Base-by-base conservation (phyloP, 106 monocot species). In the Iris macrosiphon region DNA sequence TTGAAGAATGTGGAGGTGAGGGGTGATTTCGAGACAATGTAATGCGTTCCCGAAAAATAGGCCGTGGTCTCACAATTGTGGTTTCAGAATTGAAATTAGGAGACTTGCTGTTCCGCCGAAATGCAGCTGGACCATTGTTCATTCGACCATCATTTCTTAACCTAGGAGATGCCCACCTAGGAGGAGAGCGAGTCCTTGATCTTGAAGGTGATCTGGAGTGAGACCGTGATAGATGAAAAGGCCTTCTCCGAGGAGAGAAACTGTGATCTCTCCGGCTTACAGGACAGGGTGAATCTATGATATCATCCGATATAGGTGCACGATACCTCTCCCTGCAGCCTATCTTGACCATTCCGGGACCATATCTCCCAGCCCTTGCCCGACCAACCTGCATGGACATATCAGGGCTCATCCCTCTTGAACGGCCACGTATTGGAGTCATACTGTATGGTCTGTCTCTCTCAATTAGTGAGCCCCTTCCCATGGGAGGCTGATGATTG, bases 111-210 rank as follows among this genome's bases (percentile, higher is more conserved):
- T 29, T 57, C 21, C 62, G 58, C 23, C 50, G 45, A 25, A 49
- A 45, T 38, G 42, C 57, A 46, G n/a, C n/a, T n/a, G 58, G 66
- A 30, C 49, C 61, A 18, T 45, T 60, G 48, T 67, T 61, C 26
- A 63, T 60, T 17, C 61, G 34, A 40, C 19, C 25, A 31, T 52
- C 43, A 61, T 21, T 43, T 41, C 76, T 80, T 44, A 60, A 56
- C 45, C 64, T 60, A 12, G 91, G 76, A 24, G 82, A 75, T 26
- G 61, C 27, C 84, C 83, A 84, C 29, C 20, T 46, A 72, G 54
- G 75, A 2, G 88, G 88, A 0, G 93, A 93, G 14, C 81, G 69
- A 28, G 88, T 81, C 62, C 83, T 77, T 19, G 84, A 93, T 49
- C 80, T 75, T 68, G 88, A 84, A 31, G 71, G 78, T 45, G 93